Base-by-base conservation (phyloP, 2,329 filamentous ascomycete genomes). In the Sarocladium strictum region DNA sequence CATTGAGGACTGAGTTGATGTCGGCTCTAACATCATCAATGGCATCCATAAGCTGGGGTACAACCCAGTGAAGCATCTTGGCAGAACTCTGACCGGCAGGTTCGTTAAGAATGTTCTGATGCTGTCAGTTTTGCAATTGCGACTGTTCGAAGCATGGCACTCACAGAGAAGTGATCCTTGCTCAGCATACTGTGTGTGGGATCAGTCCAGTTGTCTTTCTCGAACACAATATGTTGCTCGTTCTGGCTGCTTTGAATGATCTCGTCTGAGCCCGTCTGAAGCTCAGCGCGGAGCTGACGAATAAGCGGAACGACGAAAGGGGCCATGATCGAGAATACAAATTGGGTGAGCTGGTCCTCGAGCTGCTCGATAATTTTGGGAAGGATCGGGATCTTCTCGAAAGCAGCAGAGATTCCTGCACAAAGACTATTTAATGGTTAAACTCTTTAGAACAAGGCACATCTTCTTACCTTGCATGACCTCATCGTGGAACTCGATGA, bases 111-210 rank as follows among this genome's bases (percentile, higher is more conserved):
- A 92, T 51, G 27, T 51, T 76, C 76, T 81, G 57, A 3, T 19
- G 3, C 19, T 2, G 6, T 11, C n/a, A 32, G 24, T 56, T 56
- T 53, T 41, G 4, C n/a, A n/a, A n/a, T n/a, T 26, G 10, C 7
- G 11, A 27, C 10, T 2, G 15, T 10, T 24, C 37, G 19, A 4
- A 17, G 17, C 14, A 11, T 38, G 21, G 4, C 21, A 62, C 77
- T 71, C 68, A 87, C 77, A 59, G 87, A 89, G 69, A 97, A 97
- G 71, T 97, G 92, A 64, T 97, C 92, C 74, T 97, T 97, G 56
- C 90, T 91, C 53, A 97, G 76, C 92, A 96, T 96, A 19, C 90
- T 95, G 74, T 97, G 92, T 1, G 92, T 97, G 0, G 92, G 93
- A 64, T 97, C 87, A 19, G 83, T 84, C 32, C 26, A 87, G 53